A percentile compares a stretch with the other conserved stretches of the same genome.
phyloP scores from a whole-genome alignment of 2,329 filamentous ascomycete species.

The Eutypella sp. region DNA sequence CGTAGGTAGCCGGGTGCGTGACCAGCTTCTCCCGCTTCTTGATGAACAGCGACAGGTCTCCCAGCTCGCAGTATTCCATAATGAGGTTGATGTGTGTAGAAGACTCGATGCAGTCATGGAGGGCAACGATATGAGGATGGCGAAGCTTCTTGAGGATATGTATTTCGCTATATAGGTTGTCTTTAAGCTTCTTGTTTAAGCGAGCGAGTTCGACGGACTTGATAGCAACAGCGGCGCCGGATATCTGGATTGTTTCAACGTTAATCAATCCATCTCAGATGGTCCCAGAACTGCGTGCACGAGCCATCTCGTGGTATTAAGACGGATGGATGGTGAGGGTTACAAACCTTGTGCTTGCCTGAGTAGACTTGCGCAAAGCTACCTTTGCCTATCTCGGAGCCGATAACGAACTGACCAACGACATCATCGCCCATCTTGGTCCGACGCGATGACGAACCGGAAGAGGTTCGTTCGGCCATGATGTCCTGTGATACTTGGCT shows the following conservation, averaged over 20 bases:
- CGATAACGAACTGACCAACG: conserved; percentile 74
- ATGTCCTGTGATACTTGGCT: conserved; percentile 27
- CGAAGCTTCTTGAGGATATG: conserved; percentile 89
- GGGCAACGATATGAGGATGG: conserved; percentile 93
- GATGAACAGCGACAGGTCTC: conserved; percentile 92
- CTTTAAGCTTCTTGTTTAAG: conserved; percentile 91
- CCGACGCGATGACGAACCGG: conserved; percentile 28
- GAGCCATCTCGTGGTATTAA: conserved; percentile 5
- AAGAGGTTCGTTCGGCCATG: conserved; percentile 27
- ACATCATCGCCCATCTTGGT: conserved; percentile 33
- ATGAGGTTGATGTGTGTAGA: conserved; percentile 87
- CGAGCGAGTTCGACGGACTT: conserved; percentile 91
- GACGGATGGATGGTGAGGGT: conserved; percentile 4
- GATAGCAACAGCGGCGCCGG: conserved; percentile 81
- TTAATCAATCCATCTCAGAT: conserved; percentile 12
- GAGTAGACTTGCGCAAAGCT: conserved; percentile 96
- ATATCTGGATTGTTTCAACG: conserved; percentile 55
- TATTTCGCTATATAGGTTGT: conserved; percentile 94
- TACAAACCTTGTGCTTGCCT: conserved; percentile 73
- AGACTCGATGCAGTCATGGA: conserved; percentile 90
- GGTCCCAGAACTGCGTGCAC: conserved; percentile 3
- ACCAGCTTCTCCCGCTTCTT: conserved; percentile 82
- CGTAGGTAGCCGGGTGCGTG: conserved; percentile 74
- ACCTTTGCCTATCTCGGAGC: conserved; percentile 90
- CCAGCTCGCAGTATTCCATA: conserved; percentile 97